These are phyloP conservation scores for Nematocida sp. DNA, from an alignment of 371 early-diverging fungal genomes.

Conservation along the genomic window DNA sequence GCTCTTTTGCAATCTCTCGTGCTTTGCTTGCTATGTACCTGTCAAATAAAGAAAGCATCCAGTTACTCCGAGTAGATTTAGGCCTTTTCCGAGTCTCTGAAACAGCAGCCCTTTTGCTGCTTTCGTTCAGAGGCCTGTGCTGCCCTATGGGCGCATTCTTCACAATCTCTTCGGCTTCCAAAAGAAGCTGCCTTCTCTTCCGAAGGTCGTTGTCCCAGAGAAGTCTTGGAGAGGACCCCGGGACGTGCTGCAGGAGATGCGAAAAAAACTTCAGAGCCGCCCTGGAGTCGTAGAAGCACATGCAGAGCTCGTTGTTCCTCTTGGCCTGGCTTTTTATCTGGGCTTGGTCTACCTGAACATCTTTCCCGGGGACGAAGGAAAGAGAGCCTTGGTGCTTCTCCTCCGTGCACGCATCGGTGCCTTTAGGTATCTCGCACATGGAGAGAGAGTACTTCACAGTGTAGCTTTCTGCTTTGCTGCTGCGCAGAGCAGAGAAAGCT, in stretches of 20 bases:
- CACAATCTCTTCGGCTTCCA: conserved; percentile 43
- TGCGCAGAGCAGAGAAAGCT: conserved; percentile 9
- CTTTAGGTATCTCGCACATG: conserved; percentile 62
- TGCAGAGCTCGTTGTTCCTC: neutral
- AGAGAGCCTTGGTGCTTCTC: conserved; percentile 61
- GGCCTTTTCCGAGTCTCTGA: neutral
- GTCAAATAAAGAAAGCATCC: conserved; percentile 42
- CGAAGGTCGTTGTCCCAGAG: conserved; percentile 45
- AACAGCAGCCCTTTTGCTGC: neutral
- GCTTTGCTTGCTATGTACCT: conserved; percentile 35
- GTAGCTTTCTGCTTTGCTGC: neutral
- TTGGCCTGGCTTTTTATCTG: neutral
- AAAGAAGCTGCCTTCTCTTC: conserved; percentile 43
- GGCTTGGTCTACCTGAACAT: neutral
- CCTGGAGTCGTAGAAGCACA: conserved; percentile 38
- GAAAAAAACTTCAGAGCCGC: conserved; percentile 1
- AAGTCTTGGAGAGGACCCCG: neutral
- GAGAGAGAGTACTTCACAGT: conserved; percentile 54
- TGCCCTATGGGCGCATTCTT: conserved; percentile 25
- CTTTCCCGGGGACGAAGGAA: neutral
- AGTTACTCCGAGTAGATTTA: neutral
- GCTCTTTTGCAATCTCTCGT: neutral
- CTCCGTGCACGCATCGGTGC: conserved; percentile 60
- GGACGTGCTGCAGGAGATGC: neutral
- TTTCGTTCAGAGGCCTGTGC: neutral